Evolutionary conservation across 805 yeast genomes (phyloP), one percentile per base, ranked within the genome.

Genomic region (Candida xiaguanensis): DNA sequence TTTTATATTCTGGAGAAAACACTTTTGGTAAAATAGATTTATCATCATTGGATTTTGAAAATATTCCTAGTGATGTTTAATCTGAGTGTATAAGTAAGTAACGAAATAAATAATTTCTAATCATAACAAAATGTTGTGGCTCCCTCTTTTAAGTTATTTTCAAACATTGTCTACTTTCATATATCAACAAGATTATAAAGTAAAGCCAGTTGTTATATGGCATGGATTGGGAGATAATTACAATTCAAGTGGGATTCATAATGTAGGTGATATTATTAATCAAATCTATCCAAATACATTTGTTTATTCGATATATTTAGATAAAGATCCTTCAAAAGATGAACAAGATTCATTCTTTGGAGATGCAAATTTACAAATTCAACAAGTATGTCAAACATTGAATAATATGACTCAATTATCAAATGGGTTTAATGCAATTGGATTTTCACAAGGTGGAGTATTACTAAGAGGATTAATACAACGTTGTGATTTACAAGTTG

Each of bases 1-100:
- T 93, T 48, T 78, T 95, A 47, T 91, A 91, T 69, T 86, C 96
- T 5, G 98, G 99, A 35, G 99, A 93, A 66, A 93, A 93, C 67
- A 93, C 99, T 5, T 93, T 93, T 70, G 99, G 99, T 42, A 65
- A 64, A 23, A 13, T 45, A 19, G 47, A 45, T 31, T 36, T 45
- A 20, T 40, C 49, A 8, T 31, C 36, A 12, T 38, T 45, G 27
- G 41, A 45, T 32, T 45, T 39, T 29, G 34, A 25, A 15, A 29
- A 39, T 40, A 31, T 33, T 34, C 33, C 40, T 4, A 14, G 16
- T 15, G 31, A 31, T 37, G 29, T 34, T 19, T 34, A 16, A 13
- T 26, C 7, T 26, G 5, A 22, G 24, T 26, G 29, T 26, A 12
- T 26, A 26, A 26, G 29, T 26, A n/a, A n/a, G n/a, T n/a, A n/a